Evolutionary conservation across 352 stramenopile species (phyloP), one percentile per base, ranked within the genome.

Genomic region (Phytophthora melonis): DNA sequence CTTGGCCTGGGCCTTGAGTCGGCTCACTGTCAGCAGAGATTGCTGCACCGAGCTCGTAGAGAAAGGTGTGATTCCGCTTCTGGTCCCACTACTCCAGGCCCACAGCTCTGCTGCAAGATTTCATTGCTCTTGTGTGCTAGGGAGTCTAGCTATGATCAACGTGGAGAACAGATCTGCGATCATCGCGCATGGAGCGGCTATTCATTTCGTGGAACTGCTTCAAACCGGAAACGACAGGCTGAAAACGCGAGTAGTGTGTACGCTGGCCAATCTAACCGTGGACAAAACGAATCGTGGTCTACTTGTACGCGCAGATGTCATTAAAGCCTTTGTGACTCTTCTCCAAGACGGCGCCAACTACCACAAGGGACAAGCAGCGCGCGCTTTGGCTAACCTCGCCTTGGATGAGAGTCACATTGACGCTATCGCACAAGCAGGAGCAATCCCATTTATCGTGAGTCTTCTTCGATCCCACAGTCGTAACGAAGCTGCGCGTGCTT

Each of bases 341-440:
- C 43, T 52, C 6, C 43, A 52, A 52, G 3, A 18, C 11, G 43
- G 7, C 6, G 3, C 43, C 43, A n/a, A 52, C 1, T 52, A 23
- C 18, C 9, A 23, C 18, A 52, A 23, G 43, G 43, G 16, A 9
- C 43, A 52, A 23, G 43, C 43, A 19, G 19, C 43, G 2, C 43
- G 43, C 13, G 43, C 43, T 23, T 52, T 52, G 43, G 43, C 18
- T 52, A 52, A 52, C 19, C 7, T 52, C 3, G 43, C 43, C 0
- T 52, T 52, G 43, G 43, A 52, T 52, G 43, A 52, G 43, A 5
- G 43, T 14, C 43, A 52, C 43, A 52, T 52, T 13, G 43, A 52
- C 43, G 43, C 18, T 14, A 19, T 52, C 10, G 13, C 18, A 23
- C 4, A 4, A 0, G 18, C 43, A 23, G 43, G 18, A 5, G 43